Percentiles rank a stretch among this genome's conserved stretches.
Evolutionary conservation across 352 stramenopile genomes (phyloP).

Genomic region (Phytophthora ramorum): DNA sequence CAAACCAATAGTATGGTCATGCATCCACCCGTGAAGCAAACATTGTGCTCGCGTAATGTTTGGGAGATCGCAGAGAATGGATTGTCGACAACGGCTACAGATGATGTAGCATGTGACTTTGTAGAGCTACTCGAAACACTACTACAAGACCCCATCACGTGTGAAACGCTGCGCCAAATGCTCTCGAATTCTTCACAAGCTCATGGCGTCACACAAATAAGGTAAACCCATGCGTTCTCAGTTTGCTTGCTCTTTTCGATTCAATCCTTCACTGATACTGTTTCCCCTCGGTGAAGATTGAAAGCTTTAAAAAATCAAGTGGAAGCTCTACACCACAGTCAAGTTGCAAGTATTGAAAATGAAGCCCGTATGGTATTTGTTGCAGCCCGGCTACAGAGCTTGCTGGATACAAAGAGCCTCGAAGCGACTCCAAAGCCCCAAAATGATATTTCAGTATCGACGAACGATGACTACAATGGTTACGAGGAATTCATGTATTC

Average conservation of each 20-base stretch:
- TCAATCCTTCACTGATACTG: not conserved
- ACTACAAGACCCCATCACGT: slow-evolving; percentile 32
- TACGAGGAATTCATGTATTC: slow-evolving; percentile 16
- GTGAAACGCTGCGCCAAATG: slow-evolving; percentile 6
- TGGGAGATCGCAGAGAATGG: slow-evolving; percentile 33
- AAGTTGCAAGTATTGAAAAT: slow-evolving; percentile 13
- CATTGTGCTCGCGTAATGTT: slow-evolving; percentile 35
- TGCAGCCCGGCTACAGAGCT: slow-evolving; percentile 9
- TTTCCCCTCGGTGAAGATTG: slow-evolving; percentile 8
- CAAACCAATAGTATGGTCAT: slow-evolving; percentile 27
- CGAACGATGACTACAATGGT: slow-evolving; percentile 10
- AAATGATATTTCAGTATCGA: not conserved
- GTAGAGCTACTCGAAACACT: slow-evolving; percentile 51
- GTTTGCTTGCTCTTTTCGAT: not conserved
- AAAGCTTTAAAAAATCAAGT: slow-evolving; percentile 22
- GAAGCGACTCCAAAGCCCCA: not conserved
- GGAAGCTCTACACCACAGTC: slow-evolving; percentile 17
- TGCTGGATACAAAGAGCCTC: slow-evolving; percentile 12
- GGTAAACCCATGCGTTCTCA: slow-evolving; percentile 16
- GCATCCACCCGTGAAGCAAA: slow-evolving; percentile 37
- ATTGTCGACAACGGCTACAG: slow-evolving; percentile 12
- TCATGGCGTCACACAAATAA: not conserved
- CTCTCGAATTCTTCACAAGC: not conserved
- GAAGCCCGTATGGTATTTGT: slow-evolving; percentile 16
- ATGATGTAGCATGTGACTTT: slow-evolving; percentile 39